These are phyloP conservation scores for Antrodiella citrinella DNA, from an alignment of 768 basidiomycete species.

Conservation along the genomic window DNA sequence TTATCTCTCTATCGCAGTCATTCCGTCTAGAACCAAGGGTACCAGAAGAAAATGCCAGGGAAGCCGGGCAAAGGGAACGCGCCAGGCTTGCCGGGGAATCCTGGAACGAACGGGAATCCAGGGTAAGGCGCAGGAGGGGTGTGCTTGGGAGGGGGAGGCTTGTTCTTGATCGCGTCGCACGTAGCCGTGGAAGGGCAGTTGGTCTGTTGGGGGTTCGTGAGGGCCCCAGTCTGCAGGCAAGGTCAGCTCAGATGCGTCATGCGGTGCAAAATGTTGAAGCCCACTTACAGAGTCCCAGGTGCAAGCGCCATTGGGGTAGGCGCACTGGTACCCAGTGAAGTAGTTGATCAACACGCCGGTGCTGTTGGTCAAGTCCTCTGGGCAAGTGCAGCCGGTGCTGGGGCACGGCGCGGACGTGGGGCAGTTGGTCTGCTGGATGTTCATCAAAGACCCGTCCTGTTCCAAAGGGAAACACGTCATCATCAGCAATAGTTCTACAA, in stretches of 20 bases:
- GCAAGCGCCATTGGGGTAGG: conserved; percentile 13
- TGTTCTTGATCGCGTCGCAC: background rate
- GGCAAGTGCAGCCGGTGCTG: conserved; percentile 13
- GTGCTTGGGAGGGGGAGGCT: background rate
- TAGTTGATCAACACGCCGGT: conserved; percentile 16
- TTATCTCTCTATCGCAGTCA: no score
- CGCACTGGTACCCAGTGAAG: conserved; percentile 19
- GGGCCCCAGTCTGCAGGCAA: conserved; percentile 1
- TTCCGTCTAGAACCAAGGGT: background rate
- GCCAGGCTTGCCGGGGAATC: background rate
- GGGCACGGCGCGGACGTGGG: conserved; percentile 10
- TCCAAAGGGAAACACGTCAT: background rate
- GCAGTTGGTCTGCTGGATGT: conserved; percentile 14
- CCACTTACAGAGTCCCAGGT: conserved; percentile 16
- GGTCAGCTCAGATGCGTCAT: background rate
- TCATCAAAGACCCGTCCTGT: conserved; percentile 12
- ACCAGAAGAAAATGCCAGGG: background rate
- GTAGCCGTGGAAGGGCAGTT: conserved; percentile 3
- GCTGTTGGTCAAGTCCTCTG: conserved; percentile 11
- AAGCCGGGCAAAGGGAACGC: background rate
- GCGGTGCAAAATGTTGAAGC: background rate
- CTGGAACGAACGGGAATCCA: background rate
- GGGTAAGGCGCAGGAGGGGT: background rate
- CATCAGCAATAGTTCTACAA: background rate
- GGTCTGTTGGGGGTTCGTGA: conserved; percentile 2